Conservation (phyloP, 805 yeast species). For the Dipodascus albidus region DNA sequence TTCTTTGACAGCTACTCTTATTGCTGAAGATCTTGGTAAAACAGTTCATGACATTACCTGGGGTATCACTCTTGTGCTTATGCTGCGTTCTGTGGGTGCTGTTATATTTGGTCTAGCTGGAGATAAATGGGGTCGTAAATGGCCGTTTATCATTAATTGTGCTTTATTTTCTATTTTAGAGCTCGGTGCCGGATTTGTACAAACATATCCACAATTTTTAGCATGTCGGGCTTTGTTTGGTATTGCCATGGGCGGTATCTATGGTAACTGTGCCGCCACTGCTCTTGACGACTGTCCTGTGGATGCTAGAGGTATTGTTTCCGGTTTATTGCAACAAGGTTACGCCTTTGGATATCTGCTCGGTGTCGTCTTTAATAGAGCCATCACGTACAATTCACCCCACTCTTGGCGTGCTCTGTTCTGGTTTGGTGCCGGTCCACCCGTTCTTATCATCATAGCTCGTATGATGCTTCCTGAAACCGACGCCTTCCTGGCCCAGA, state of each 20-base stretch:
- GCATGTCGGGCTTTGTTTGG: constrained; percentile 58
- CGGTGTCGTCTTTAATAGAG: constrained; percentile 55
- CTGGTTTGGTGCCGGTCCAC: constrained; percentile 66
- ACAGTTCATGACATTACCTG: constrained; percentile 45
- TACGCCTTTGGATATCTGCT: constrained; percentile 61
- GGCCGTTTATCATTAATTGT: constrained; percentile 48
- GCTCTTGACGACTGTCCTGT: constrained; percentile 56
- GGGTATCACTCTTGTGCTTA: constrained; percentile 63
- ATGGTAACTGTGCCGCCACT: constrained; percentile 53
- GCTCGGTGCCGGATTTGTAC: constrained; percentile 54
- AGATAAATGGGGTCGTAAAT: constrained; percentile 56
- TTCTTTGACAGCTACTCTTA: constrained; percentile 39
- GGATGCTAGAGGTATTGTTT: constrained; percentile 46
- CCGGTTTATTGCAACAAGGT: constrained; percentile 73
- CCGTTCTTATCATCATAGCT: constrained; percentile 47
- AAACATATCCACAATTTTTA: constrained; percentile 45
- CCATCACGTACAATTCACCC: constrained; percentile 35
- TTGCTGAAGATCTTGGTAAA: constrained; percentile 38
- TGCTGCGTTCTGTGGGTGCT: constrained; percentile 66
- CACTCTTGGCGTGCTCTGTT: constrained; percentile 61
- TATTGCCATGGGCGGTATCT: constrained; percentile 61
- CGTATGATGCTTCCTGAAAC: constrained; percentile 52
- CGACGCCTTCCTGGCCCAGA: constrained; percentile 33
- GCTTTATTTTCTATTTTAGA: constrained; percentile 42
- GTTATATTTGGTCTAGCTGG: constrained; percentile 49